Evolutionary conservation across 345 rosid species (phyloP).

Genomic region (Arabis hirsuta): DNA sequence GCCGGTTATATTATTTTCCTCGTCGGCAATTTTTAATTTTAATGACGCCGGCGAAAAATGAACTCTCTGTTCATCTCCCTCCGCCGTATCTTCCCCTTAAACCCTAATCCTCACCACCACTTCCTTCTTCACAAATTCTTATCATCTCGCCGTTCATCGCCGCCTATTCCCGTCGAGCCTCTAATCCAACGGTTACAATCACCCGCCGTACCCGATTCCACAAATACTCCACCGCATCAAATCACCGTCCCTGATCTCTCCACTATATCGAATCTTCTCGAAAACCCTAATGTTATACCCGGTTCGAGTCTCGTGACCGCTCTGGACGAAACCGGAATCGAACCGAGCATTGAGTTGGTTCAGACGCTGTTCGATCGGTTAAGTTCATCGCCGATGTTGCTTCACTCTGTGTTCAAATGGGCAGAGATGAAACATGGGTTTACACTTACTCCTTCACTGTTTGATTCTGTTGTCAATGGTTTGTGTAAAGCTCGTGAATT

Average conservation of each 20-base stretch:
- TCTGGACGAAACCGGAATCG: conserved; percentile 56
- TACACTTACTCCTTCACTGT: conserved; percentile 48
- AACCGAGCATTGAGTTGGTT: conserved; percentile 56
- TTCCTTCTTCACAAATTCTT: conserved; percentile 29
- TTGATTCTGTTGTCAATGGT: conserved; percentile 54
- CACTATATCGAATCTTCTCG: conserved; percentile 56
- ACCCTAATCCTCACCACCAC: conserved; percentile 33
- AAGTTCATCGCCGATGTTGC: conserved; percentile 68
- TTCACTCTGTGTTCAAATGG: conserved; percentile 68
- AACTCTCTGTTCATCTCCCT: conserved; percentile 37
- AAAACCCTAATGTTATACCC: conserved; percentile 46
- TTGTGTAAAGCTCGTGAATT: conserved; percentile 73
- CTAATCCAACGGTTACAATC: conserved; percentile 47
- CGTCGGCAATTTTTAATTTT: conserved; percentile 25
- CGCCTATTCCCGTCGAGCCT: conserved; percentile 44
- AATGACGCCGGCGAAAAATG: conserved; percentile 41
- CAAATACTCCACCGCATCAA: conserved; percentile 31
- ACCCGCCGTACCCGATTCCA: conserved; percentile 34
- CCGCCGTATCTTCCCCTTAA: conserved; percentile 35
- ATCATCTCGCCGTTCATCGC: conserved; percentile 46
- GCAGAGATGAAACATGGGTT: conserved; percentile 71
- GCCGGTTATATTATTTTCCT: conserved; percentile 7
- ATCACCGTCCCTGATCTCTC: conserved; percentile 47
- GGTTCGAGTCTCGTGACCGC: conserved; percentile 58
- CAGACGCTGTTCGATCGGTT: conserved; percentile 59